Evolutionary conservation across 441 rosid genomes (phyloP).

Genomic region (Rhodomyrtus psidioides): DNA sequence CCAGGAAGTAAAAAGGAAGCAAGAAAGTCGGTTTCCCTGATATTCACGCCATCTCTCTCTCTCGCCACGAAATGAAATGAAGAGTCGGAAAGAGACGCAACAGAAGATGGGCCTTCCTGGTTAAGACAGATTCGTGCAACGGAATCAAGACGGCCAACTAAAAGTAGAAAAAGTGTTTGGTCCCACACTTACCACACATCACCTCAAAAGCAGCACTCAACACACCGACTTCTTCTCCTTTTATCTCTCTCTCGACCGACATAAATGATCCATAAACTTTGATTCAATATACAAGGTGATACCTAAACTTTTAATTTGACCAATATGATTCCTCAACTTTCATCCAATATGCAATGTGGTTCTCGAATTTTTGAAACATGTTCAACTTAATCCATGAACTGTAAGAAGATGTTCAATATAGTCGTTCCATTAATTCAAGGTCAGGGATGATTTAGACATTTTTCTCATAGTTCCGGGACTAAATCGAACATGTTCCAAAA

Average conservation of each 20-base stretch:
- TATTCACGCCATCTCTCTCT: constrained; percentile 4
- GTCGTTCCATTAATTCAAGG: no score
- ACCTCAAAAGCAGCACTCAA: constrained; percentile 37
- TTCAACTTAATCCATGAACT: no score
- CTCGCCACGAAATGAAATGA: not conserved
- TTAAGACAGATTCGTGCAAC: not conserved
- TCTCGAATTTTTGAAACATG: no score
- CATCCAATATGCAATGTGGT: no score
- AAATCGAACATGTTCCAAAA: no score
- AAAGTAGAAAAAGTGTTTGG: constrained; percentile 16
- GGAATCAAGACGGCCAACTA: constrained; percentile 26
- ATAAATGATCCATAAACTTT: no score
- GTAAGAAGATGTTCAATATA: no score
- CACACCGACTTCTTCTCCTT: not conserved
- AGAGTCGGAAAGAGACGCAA: not conserved
- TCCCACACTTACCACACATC: not conserved
- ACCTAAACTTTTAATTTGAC: no score
- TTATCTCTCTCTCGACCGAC: not conserved
- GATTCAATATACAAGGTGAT: no score
- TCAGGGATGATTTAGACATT: no score
- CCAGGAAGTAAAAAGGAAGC: not conserved
- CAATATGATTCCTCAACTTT: no score
- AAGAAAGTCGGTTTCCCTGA: not conserved
- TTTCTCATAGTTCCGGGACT: no score
- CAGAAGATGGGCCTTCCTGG: not conserved